A percentile compares a stretch with the other conserved stretches of the same genome.
phyloP scores from a whole-genome alignment of 345 rosid species.

The Excoecaria agallocha region DNA sequence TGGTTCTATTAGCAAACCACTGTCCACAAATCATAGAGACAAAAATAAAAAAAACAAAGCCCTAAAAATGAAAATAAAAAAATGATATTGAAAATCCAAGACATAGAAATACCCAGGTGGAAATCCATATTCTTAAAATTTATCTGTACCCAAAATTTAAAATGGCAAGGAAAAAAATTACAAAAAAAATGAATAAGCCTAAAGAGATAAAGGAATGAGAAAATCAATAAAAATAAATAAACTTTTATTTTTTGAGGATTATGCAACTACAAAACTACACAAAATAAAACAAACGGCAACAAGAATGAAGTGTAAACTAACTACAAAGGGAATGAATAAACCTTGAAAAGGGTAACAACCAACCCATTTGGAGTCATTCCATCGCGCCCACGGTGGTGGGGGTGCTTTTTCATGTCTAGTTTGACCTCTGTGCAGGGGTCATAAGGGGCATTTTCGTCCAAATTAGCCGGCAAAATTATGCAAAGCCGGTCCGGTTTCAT shows the following conservation, averaged over 20 bases:
- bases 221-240: conserved; percentile 4
- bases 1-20: conserved; percentile 35
- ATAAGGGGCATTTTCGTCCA: conserved; percentile 40
- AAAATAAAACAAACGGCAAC: conserved; percentile 39
- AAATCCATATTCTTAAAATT: conserved; percentile 47
- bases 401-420: conserved; percentile 22
- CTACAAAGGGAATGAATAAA: conserved; percentile 72
- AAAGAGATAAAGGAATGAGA: conserved; percentile 50
- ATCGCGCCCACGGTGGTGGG: conserved; percentile 41
- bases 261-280: conserved; percentile 29
- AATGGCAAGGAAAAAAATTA: conserved; percentile 19
- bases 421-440: conserved; percentile 19
- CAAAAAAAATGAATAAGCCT: conserved; percentile 34
- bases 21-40: conserved; percentile 27
- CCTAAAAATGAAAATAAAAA: conserved; percentile 6
- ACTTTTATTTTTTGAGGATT: conserved; percentile 15
- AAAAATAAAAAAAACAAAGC: conserved; percentile 3
- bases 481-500: conserved; percentile 59
- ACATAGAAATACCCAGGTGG: conserved; percentile 51
- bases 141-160: conserved; percentile 46
- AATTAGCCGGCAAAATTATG: conserved; percentile 55
- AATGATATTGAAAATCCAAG: conserved; percentile 15
- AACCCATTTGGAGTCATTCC: conserved; percentile 43
- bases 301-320: conserved; percentile 30
- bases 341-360: conserved; percentile 66